Conservation (phyloP, 306 rosid species). For the Vigna radiata region DNA sequence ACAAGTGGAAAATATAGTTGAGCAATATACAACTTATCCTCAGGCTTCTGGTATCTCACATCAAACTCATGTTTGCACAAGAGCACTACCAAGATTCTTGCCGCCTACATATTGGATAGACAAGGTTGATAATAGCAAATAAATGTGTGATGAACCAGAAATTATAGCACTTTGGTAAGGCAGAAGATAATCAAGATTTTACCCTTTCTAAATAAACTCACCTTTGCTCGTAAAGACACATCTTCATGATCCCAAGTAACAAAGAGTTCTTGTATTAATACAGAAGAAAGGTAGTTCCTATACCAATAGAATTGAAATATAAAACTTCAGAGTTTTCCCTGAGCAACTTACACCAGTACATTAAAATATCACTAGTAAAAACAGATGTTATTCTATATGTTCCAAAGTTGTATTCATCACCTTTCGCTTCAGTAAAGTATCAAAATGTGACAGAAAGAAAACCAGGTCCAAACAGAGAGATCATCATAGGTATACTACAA, state of each 20-base stretch:
- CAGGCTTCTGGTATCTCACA: constrained; percentile 97
- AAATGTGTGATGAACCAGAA: constrained; percentile 15
- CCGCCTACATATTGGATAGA: constrained; percentile 66
- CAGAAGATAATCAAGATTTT: constrained; percentile 29
- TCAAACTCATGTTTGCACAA: constrained; percentile 98
- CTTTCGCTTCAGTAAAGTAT: constrained; percentile 12
- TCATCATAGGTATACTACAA: constrained; percentile 13
- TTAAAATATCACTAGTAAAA: not conserved
- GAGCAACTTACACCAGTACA: constrained; percentile 15
- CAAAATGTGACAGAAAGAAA: constrained; percentile 11
- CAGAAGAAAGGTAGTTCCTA: constrained; percentile 98
- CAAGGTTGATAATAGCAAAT: constrained; percentile 22
- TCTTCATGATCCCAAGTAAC: constrained; percentile 99
- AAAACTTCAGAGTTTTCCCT: constrained; percentile 24
- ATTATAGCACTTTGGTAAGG: constrained; percentile 17
- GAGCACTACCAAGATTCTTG: constrained; percentile 92
- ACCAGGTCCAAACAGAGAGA: constrained; percentile 29
- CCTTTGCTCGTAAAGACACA: constrained; percentile 89
- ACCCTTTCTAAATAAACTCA: constrained; percentile 42
- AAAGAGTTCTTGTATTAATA: constrained; percentile 94
- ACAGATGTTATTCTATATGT: constrained; percentile 29
- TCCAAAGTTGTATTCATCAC: constrained; percentile 5
- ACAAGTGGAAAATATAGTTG: constrained; percentile 95
- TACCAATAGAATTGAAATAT: constrained; percentile 23
- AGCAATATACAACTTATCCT: constrained; percentile 96